phyloP scores from a whole-genome alignment of 768 basidiomycete genomes.

The Clathrus columnatus region DNA sequence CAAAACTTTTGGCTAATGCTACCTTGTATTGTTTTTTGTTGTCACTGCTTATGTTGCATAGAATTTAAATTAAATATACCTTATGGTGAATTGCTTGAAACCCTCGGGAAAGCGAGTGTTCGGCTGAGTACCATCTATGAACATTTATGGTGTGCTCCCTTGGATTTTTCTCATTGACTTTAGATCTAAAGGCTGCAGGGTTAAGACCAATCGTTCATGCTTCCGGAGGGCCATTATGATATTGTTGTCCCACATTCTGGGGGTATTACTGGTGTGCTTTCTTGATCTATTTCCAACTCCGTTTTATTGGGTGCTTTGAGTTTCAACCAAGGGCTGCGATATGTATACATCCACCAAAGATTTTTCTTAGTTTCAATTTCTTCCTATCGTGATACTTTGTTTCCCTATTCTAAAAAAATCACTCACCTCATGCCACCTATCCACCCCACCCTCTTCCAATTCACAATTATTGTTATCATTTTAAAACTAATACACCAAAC shows the following conservation, averaged over 20 bases:
- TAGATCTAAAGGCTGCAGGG: conserved; percentile 69
- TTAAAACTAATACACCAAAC: too few relatives aligned
- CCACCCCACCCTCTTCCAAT: not conserved
- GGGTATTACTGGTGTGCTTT: conserved; percentile 53
- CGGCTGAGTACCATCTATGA: conserved; percentile 96
- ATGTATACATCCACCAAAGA: too few relatives aligned
- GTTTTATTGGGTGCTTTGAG: too few relatives aligned
- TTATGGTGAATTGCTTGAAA: conserved; percentile 57
- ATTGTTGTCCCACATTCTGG: conserved; percentile 78
- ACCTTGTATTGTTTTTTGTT: not conserved
- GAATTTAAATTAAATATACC: conserved; percentile 79
- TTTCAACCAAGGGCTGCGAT: too few relatives aligned
- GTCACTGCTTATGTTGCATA: conserved; percentile 38
- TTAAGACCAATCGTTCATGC: conserved; percentile 88
- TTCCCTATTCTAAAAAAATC: too few relatives aligned
- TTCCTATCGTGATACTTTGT: not conserved
- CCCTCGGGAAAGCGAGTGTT: conserved; percentile 68
- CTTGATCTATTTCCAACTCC: conserved; percentile 5
- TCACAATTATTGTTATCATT: conserved; percentile 61
- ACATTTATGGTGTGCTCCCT: conserved; percentile 73
- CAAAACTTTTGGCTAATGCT: conserved; percentile 26
- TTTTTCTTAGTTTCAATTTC: not conserved
- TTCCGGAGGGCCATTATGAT: conserved; percentile 88
- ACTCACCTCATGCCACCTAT: not conserved
- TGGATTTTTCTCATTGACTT: conserved; percentile 10